Evolutionary conservation across 768 basidiomycete genomes (phyloP).

Genomic region (Kwoniella dejecticola): DNA sequence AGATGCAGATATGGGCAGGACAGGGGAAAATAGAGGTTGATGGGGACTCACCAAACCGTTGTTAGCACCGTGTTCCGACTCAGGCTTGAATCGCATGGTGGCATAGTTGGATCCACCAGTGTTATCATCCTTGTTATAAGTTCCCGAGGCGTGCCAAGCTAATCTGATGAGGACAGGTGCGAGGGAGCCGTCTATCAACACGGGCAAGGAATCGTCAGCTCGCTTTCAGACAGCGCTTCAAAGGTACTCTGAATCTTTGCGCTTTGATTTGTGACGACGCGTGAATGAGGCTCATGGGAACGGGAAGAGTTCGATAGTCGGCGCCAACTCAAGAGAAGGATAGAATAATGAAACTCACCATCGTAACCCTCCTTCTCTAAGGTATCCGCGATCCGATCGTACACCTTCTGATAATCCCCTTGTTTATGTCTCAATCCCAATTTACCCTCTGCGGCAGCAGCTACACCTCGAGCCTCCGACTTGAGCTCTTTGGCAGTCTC

Average conservation of each 20-base stretch:
- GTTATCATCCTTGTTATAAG: constrained; percentile 70
- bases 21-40: no score
- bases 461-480: constrained; percentile 66
- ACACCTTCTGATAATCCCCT: constrained; percentile 94
- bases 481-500: constrained; percentile 64
- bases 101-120: constrained; percentile 75
- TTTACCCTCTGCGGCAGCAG: constrained; percentile 63
- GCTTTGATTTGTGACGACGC: no score
- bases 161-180: constrained; percentile 85
- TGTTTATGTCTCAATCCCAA: constrained; percentile 68
- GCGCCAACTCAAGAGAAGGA: neutral
- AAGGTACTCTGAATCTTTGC: no score
- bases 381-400: constrained; percentile 79
- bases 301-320: no score
- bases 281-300: no score
- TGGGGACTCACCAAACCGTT: constrained; percentile 55
- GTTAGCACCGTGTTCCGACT: constrained; percentile 66
- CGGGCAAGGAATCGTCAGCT: constrained; percentile 9
- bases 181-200: constrained; percentile 49
- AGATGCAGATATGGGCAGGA: no score
- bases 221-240: neutral
- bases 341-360: constrained; percentile 61
- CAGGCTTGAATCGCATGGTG: constrained; percentile 95
- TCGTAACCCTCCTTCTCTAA: constrained; percentile 79
- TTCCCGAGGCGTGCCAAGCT: constrained; percentile 93